These are phyloP conservation scores for Yamadazyma paraphyllophila DNA, from an alignment of 805 yeast species.

Conservation along the genomic window DNA sequence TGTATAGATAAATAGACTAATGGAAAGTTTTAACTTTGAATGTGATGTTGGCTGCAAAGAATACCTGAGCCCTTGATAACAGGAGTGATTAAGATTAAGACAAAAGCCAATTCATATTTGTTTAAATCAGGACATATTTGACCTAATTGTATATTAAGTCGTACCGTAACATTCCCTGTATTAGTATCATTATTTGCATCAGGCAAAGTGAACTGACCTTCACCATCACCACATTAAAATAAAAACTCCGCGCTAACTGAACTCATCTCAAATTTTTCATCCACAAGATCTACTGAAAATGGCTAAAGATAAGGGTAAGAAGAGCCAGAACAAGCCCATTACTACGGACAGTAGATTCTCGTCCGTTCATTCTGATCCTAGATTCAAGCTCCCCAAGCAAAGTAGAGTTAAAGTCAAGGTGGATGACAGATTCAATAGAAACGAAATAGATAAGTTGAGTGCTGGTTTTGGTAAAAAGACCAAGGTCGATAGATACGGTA, in stretches of 20 bases:
- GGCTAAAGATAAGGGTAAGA: slow-evolving; percentile 13
- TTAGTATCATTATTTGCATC: too few relatives aligned
- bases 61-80: too few relatives aligned
- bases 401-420: slow-evolving; percentile 71
- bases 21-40: too few relatives aligned
- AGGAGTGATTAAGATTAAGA: too few relatives aligned
- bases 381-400: slow-evolving; percentile 73
- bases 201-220: too few relatives aligned
- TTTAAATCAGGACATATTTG: too few relatives aligned
- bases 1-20: too few relatives aligned
- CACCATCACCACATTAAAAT: too few relatives aligned
- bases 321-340: slow-evolving; percentile 24
- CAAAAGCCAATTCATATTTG: too few relatives aligned
- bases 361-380: slow-evolving; percentile 79
- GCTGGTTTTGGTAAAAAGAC: slow-evolving; percentile 47
- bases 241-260: not conserved
- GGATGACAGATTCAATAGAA: slow-evolving; percentile 79
- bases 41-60: too few relatives aligned
- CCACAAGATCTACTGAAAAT: slow-evolving; percentile 2
- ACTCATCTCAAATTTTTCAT: slow-evolving; percentile 11
- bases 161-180: too few relatives aligned
- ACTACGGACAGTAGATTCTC: slow-evolving; percentile 75
- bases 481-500: slow-evolving; percentile 83
- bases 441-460: slow-evolving; percentile 52
- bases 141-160: too few relatives aligned